A percentile compares a stretch with the other conserved stretches of the same genome.
Conservation (phyloP, 164 flowering plant species). For the Magnolia changhungtana region DNA sequence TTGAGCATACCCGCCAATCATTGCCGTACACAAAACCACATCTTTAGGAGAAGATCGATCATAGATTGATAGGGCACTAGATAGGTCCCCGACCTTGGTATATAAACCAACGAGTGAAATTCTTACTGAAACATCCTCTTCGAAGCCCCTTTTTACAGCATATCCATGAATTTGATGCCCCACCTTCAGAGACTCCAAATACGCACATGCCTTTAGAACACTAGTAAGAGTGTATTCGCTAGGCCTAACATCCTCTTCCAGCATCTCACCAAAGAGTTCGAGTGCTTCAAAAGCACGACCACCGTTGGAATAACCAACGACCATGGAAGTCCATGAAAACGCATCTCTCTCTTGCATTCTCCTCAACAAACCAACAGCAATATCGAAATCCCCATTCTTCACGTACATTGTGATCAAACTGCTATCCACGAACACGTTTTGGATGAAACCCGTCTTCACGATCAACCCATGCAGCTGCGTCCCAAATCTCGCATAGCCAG, state of each 20-base stretch:
- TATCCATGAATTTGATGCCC: conserved; percentile 18
- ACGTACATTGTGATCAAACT: conserved; percentile 15
- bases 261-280: conserved; percentile 9
- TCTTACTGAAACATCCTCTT: conserved; percentile 5
- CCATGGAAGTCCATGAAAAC: conserved; percentile 18
- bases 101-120: conserved; percentile 15
- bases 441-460: conserved; percentile 10
- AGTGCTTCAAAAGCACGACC: conserved; percentile 12
- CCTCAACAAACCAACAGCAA: conserved; percentile 1
- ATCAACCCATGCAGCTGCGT: conserved; percentile 14
- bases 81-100: conserved; percentile 12
- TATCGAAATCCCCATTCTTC: conserved; percentile 7
- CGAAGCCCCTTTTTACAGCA: conserved; percentile 13
- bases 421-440: conserved; percentile 15
- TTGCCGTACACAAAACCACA: conserved; percentile 16
- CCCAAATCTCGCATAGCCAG: conserved; percentile 9
- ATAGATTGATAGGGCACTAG: conserved; percentile 6
- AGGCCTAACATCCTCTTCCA: conserved; percentile 14
- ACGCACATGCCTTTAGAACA: conserved; percentile 20
- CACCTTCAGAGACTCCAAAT: conserved; percentile 10
- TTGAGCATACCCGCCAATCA: conserved; percentile 18
- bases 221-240: conserved; percentile 17
- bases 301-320: conserved; percentile 10
- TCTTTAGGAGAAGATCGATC: conserved; percentile 4
- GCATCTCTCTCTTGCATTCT: conserved; percentile 15